Percentiles rank a stretch among this genome's conserved stretches.
Conservation (phyloP, 1,284 basidiomycete genomes). For the Ceratobasidium papillatum region DNA sequence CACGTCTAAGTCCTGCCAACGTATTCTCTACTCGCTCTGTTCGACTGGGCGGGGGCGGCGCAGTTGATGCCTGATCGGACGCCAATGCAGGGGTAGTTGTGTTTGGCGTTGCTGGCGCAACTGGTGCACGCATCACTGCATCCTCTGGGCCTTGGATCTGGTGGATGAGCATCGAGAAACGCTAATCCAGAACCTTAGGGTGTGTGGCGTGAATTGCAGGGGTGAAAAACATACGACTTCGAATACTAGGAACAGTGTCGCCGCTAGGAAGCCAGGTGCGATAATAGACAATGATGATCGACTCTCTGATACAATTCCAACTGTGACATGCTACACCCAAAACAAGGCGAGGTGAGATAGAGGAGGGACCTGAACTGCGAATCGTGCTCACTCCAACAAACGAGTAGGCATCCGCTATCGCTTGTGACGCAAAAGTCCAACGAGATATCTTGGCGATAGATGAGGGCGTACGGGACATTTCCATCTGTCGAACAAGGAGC, state of each 20-base stretch:
- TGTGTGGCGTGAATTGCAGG: background rate
- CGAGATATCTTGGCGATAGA: constrained; percentile 79
- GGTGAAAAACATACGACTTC: constrained; percentile 66
- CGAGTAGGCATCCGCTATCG: constrained; percentile 78
- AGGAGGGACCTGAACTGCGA: background rate
- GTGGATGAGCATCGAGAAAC: constrained; percentile 81
- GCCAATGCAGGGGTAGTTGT: constrained; percentile 43
- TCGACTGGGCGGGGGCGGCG: constrained; percentile 46
- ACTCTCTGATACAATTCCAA: constrained; percentile 83
- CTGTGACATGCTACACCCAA: constrained; percentile 69
- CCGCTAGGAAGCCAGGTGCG: constrained; percentile 82
- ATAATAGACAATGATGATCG: constrained; percentile 78
- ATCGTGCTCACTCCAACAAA: constrained; percentile 68
- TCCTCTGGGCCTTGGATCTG: constrained; percentile 86
- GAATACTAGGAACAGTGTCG: constrained; percentile 68
- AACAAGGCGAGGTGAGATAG: background rate
- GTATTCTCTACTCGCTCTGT: background rate
- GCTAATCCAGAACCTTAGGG: constrained; percentile 57
- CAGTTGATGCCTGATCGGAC: constrained; percentile 45
- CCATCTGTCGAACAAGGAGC: constrained; percentile 76
- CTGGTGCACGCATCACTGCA: constrained; percentile 49
- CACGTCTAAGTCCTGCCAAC: constrained; percentile 11
- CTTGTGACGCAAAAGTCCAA: constrained; percentile 81
- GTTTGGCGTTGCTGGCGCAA: constrained; percentile 44
- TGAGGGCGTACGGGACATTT: constrained; percentile 77